Conservation (phyloP, 176 grass and related monocot species). For the Microstegium vimineum region DNA sequence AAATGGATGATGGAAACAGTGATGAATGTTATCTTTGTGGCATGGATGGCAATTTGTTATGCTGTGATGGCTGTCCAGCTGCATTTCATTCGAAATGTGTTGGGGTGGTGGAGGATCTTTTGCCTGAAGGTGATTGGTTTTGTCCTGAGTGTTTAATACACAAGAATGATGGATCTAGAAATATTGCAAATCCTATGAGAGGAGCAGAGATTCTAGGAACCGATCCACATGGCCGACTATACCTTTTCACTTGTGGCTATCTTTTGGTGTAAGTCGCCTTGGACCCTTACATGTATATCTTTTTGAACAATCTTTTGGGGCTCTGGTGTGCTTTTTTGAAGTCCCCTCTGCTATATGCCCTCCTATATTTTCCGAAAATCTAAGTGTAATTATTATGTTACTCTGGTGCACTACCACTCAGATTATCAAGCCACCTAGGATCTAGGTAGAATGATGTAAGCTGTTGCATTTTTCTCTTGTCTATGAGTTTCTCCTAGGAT, state of each 20-base stretch:
- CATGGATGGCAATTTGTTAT: slow-evolving; percentile 94
- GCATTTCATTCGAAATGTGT: slow-evolving; percentile 98
- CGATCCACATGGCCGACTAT: slow-evolving; percentile 75
- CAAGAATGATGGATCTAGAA: slow-evolving; percentile 50
- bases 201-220: slow-evolving; percentile 78
- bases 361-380: background rate
- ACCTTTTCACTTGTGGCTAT: slow-evolving; percentile 74
- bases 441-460: slow-evolving; percentile 7
- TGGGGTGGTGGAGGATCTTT: slow-evolving; percentile 77
- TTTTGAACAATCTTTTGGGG: background rate
- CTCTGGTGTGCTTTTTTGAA: slow-evolving; percentile 3
- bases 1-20: slow-evolving; percentile 69
- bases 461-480: slow-evolving; percentile 4
- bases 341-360: background rate
- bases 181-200: slow-evolving; percentile 46
- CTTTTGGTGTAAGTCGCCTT: slow-evolving; percentile 79
- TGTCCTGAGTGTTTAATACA: slow-evolving; percentile 82
- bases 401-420: background rate
- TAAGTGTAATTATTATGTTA: background rate
- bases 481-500: background rate
- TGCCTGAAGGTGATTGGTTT: slow-evolving; percentile 92
- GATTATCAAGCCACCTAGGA: slow-evolving; percentile 5
- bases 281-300: slow-evolving; percentile 7
- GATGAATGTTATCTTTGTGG: slow-evolving; percentile 88
- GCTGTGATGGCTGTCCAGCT: slow-evolving; percentile 95